Evolutionary conservation across 2,329 filamentous ascomycete genomes (phyloP).

Genomic region (Colletotrichum incanum): DNA sequence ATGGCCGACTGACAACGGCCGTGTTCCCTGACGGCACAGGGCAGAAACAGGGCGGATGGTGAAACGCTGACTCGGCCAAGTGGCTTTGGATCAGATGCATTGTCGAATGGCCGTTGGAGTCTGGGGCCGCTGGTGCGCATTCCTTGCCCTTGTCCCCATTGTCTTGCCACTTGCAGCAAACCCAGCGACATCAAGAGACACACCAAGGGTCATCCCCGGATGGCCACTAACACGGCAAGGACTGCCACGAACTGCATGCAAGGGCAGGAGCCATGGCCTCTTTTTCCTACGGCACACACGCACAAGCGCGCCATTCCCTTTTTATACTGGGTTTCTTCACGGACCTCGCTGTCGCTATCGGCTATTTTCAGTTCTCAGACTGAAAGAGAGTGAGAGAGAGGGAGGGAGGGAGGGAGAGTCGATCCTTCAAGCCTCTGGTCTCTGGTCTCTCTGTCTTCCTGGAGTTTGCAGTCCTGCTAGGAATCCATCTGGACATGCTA

Average conservation of each 20-base stretch:
- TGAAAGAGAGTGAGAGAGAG: neutral
- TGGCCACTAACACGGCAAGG: slow-evolving; percentile 32
- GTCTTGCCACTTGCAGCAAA: neutral
- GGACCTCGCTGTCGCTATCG: slow-evolving; percentile 14
- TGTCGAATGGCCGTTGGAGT: slow-evolving; percentile 32
- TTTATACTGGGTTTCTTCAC: neutral
- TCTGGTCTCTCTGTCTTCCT: neutral
- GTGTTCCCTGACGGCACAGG: slow-evolving; percentile 20
- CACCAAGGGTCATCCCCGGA: slow-evolving; percentile 1
- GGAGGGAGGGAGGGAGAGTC: neutral
- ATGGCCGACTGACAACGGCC: neutral
- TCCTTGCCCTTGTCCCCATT: neutral
- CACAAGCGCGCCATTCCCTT: slow-evolving; percentile 27
- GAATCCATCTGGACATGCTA: neutral
- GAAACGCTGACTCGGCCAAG: slow-evolving; percentile 39
- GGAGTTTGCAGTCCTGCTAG: neutral
- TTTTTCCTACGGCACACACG: neutral
- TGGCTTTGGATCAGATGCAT: slow-evolving; percentile 30
- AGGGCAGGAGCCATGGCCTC: slow-evolving; percentile 4
- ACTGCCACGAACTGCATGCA: slow-evolving; percentile 1
- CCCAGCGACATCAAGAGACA: neutral
- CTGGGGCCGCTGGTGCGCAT: slow-evolving; percentile 23
- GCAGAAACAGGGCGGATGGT: slow-evolving; percentile 21
- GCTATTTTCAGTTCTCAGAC: neutral
- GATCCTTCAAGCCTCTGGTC: neutral